phyloP scores from a whole-genome alignment of 2,329 filamentous ascomycete species.

The Phialophora macrospora region DNA sequence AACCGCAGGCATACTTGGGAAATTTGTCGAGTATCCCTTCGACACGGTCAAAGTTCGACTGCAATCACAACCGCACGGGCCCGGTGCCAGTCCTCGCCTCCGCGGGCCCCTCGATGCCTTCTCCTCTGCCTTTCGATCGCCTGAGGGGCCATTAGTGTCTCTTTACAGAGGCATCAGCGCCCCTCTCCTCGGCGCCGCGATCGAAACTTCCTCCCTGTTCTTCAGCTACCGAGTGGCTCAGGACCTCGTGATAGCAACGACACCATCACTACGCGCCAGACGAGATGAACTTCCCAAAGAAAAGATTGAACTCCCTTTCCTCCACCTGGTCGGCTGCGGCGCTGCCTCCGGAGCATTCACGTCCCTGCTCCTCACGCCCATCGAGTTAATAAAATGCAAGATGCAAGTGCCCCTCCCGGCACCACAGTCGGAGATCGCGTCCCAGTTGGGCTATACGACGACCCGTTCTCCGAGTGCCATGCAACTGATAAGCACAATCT shows the following conservation, averaged over 20 bases:
- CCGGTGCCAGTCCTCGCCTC: conserved; percentile 48
- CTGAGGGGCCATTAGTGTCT: conserved; percentile 73
- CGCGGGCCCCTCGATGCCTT: conserved; percentile 89
- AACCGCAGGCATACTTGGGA: conserved; percentile 82
- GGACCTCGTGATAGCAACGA: conserved; percentile 66
- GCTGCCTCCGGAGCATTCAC: conserved; percentile 87
- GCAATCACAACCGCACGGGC: conserved; percentile 88
- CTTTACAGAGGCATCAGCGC: conserved; percentile 93
- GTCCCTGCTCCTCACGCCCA: conserved; percentile 87
- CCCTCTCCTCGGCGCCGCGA: conserved; percentile 84
- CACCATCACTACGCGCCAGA: conserved; percentile 54
- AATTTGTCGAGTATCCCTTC: conserved; percentile 98
- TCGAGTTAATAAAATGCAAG: conserved; percentile 97
- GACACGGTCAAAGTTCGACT: conserved; percentile 97
- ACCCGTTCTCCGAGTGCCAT: conserved; percentile 65
- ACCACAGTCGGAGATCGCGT: conserved; percentile 40
- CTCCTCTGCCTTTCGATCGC: conserved; percentile 71
- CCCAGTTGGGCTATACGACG: conserved; percentile 45
- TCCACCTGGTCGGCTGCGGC: conserved; percentile 76
- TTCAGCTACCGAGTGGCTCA: conserved; percentile 78
- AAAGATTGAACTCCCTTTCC: conserved; percentile 65
- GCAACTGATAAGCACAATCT: conserved; percentile 74
- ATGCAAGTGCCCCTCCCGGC: conserved; percentile 75
- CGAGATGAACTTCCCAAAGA: conserved; percentile 43
- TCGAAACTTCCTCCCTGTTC: conserved; percentile 91